Conservation (phyloP, 148 eudicot genomes). For the Camellia japonica region DNA sequence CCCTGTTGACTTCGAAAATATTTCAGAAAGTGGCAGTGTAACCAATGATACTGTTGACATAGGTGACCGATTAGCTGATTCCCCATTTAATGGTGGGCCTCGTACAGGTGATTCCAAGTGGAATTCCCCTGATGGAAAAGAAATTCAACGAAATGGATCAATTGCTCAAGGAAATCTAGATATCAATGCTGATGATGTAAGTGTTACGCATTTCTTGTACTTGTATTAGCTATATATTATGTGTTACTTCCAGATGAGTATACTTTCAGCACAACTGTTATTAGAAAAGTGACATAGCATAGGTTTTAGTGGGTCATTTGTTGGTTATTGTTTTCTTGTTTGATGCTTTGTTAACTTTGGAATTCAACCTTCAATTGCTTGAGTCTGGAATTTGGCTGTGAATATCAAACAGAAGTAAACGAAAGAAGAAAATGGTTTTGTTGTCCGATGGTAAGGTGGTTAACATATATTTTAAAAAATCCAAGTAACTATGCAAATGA, state of each 20-base stretch:
- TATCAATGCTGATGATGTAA: too few relatives aligned
- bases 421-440: not conserved
- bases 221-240: too few relatives aligned
- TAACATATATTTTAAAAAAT: not conserved
- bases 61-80: slow-evolving; percentile 49
- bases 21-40: slow-evolving; percentile 64
- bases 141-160: slow-evolving; percentile 60
- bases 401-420: not conserved
- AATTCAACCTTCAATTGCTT: slow-evolving; percentile 1
- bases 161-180: too few relatives aligned
- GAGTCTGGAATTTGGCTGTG: not conserved
- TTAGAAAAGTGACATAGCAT: too few relatives aligned
- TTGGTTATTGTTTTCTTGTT: too few relatives aligned
- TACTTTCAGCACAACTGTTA: too few relatives aligned
- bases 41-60: slow-evolving; percentile 52
- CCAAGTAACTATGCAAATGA: not conserved
- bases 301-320: too few relatives aligned
- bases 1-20: slow-evolving; percentile 64
- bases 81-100: slow-evolving; percentile 49
- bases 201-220: too few relatives aligned
- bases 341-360: too few relatives aligned
- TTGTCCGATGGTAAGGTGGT: not conserved
- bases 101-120: slow-evolving; percentile 47
- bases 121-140: slow-evolving; percentile 42
- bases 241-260: too few relatives aligned